Base-by-base conservation (phyloP, 2,329 filamentous ascomycete genomes). In the Scedosporium aurantiacum region DNA sequence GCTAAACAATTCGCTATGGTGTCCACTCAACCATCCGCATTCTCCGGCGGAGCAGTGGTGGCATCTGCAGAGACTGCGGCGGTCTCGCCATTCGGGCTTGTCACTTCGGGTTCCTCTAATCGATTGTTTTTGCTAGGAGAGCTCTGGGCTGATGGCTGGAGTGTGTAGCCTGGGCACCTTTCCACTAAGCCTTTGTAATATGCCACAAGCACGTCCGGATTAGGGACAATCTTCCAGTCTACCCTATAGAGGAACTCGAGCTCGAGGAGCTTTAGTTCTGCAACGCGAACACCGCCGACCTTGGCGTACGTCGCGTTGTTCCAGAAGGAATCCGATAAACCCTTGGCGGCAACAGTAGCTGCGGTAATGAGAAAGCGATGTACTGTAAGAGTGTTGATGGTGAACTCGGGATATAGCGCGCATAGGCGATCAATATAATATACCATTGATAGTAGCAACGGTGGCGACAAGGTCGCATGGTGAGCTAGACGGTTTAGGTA, bases 341-440 rank as follows among this genome's bases (percentile, higher is more conserved):
- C 94, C 74, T 99, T 99, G 62, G 92, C 91, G 5, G 93, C 94
- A 4, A 99, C 94, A 0, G 94, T 97, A 8, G 92, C 93, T 21
- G 92, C 91, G 1, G 93, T 94, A 66, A 99, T 99, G 8, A 99
- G 82, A 70, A 97, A 99, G 7, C 94, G 91, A 76, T 99, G 94
- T 2, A 99, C 93, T 0, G 94, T 99, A 21, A 99, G 80, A 56
- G 91, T 96, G 71, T 92, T 96, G 67, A 99, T 95, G 28, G 92
- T 97, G 73, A 99, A 99, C 56, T 93, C 89, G 2, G 90, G 89
- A 71, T 97, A 99, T 63, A 96, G 79, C 10, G 90, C 87, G 74
- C 93, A 99, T 23, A 99, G 82, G 37, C 91, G 87, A 75, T 99
- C 94, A 69, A 99, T 97, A 70, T 97, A 99, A 71, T 95, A 99